phyloP scores from a whole-genome alignment of 208 protist genomes.

The Borovskyia barvae region DNA sequence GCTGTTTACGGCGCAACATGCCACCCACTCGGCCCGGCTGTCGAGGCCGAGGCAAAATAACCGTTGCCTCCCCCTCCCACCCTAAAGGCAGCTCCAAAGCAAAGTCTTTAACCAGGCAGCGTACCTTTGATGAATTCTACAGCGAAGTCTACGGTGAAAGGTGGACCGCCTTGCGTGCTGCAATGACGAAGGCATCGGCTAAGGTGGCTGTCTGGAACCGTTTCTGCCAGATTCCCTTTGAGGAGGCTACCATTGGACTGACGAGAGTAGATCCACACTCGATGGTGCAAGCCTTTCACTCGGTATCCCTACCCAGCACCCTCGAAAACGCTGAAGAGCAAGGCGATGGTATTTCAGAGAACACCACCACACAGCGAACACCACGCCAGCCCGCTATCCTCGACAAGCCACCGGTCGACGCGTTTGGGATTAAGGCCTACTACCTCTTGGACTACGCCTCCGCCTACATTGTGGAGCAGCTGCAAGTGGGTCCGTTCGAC shows the following conservation, averaged over 20 bases:
- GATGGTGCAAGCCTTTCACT: slow-evolving; percentile 46
- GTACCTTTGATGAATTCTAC: slow-evolving; percentile 75
- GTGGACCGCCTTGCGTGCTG: slow-evolving; percentile 57
- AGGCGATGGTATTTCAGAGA: no score
- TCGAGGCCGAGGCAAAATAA: slow-evolving; percentile 3
- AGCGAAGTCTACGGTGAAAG: slow-evolving; percentile 62
- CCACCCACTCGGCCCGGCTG: no score
- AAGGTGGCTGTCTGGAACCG: slow-evolving; percentile 83
- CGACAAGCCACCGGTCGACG: slow-evolving; percentile 47
- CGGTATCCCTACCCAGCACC: not conserved
- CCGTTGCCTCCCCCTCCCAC: slow-evolving; percentile 4
- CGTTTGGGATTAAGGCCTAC: slow-evolving; percentile 70
- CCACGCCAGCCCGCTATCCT: slow-evolving; percentile 14
- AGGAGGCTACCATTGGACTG: slow-evolving; percentile 45
- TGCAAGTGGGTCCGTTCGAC: slow-evolving; percentile 69
- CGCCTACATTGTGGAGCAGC: slow-evolving; percentile 66
- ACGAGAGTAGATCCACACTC: slow-evolving; percentile 45
- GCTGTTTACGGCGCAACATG: no score
- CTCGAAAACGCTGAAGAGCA: not conserved
- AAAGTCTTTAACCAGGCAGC: slow-evolving; percentile 1
- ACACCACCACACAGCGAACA: not conserved
- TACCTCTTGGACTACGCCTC: slow-evolving; percentile 84
- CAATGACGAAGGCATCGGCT: slow-evolving; percentile 34
- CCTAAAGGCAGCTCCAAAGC: slow-evolving; percentile 1
- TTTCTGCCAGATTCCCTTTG: slow-evolving; percentile 74